Evolutionary conservation across 306 rosid species (phyloP).

Genomic region (Canavalia gladiata): DNA sequence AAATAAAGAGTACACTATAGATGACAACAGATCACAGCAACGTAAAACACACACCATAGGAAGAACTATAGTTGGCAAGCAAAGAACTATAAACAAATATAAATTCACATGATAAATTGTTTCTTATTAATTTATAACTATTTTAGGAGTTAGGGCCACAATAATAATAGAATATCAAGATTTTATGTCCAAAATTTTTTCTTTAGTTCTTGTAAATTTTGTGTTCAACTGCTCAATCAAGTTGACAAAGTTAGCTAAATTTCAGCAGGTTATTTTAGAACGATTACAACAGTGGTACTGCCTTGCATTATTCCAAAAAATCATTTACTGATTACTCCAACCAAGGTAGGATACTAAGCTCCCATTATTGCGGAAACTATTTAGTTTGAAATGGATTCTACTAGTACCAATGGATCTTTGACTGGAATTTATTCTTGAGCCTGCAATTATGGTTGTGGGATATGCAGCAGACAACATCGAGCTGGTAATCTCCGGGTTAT

Average conservation of each 20-base stretch:
- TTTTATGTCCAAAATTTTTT: not conserved
- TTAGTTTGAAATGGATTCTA: constrained; percentile 26
- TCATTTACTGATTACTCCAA: constrained; percentile 3
- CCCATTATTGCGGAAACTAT: constrained; percentile 9
- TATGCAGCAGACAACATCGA: constrained; percentile 13
- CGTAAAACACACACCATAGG: not conserved
- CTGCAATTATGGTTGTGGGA: constrained; percentile 20
- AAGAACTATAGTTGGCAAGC: not conserved
- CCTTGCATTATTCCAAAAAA: constrained; percentile 11
- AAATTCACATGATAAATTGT: constrained; percentile 10
- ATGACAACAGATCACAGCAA: not conserved
- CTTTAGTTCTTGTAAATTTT: not conserved
- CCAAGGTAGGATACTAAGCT: not conserved
- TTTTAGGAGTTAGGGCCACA: not conserved
- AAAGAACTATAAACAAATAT: not conserved
- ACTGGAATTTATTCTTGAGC: constrained; percentile 21
- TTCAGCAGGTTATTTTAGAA: not conserved
- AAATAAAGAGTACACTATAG: not conserved
- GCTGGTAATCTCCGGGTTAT: not conserved
- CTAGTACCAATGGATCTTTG: not conserved
- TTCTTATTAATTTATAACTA: constrained; percentile 4
- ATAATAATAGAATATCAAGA: not conserved
- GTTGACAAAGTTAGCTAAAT: not conserved
- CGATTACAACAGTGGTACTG: not conserved
- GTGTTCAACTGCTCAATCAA: not conserved